Evolutionary conservation across 2,329 filamentous ascomycete genomes (phyloP), one percentile per base, ranked within the genome.

Genomic region (Fusarium sp.): DNA sequence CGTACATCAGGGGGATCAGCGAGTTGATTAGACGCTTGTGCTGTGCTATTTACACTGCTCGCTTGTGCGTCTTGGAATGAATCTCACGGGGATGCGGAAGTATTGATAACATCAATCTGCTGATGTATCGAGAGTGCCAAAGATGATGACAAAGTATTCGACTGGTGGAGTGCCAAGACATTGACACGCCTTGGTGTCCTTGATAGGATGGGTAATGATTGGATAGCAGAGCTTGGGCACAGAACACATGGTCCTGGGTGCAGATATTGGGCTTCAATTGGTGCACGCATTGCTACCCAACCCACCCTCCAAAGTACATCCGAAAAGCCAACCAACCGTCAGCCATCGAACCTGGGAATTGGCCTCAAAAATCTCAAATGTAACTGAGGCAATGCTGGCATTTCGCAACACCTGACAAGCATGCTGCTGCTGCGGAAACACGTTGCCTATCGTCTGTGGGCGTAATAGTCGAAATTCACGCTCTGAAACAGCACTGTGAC

Each of bases 231-330:
- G 40, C 54, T 76, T 69, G 67, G 73, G 73, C 76, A 73, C 65
- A 68, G 59, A 76, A 70, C 61, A 74, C 58, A 71, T 70, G 73
- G 74, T 63, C 60, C 61, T 69, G 61, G 22, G 32, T 42, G 60
- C 61, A 72, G 74, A 74, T 72, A 76, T 80, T 79, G 74, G 78
- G 79, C 78, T 72, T 69, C 75, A 77, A 81, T 77, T 77, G 76
- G 79, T 71, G 75, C 67, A 70, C 75, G 79, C 79, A 76, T 81
- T 79, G 79, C 73, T 81, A 79, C 79, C 79, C 79, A 80, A 81
- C 77, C 62, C 69, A 71, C 69, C 69, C 71, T 67, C 67, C 59
- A 61, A 59, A 61, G 59, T 40, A 41, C n/a, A 57, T 20, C 48
- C 55, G 59, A 55, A 53, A 57, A 57, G 57, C 34, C 69, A 67